phyloP scores from a whole-genome alignment of 257 asterid genomes.

The Eucommia ulmoides region DNA sequence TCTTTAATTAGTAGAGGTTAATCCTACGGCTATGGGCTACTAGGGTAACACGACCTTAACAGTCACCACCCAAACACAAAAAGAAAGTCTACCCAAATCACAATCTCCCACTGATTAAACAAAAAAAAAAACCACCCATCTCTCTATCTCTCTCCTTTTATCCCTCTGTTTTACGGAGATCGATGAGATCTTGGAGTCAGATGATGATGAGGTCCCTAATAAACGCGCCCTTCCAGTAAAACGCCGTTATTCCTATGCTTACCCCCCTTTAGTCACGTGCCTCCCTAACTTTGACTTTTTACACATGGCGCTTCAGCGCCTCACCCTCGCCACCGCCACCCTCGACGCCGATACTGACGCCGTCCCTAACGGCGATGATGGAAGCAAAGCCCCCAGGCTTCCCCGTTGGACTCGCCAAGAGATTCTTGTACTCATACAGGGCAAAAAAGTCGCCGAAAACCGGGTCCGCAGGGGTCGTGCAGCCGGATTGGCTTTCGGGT shows the following conservation, averaged over 20 bases:
- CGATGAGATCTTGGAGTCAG: not conserved
- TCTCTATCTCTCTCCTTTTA: not conserved
- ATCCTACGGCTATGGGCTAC: no score
- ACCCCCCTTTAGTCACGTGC: slow-evolving; percentile 32
- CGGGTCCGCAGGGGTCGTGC: slow-evolving; percentile 57
- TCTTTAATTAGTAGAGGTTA: no score
- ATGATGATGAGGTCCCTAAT: not conserved
- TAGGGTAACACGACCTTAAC: no score
- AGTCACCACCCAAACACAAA: no score
- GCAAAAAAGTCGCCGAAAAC: slow-evolving; percentile 64
- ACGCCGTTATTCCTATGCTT: slow-evolving; percentile 35
- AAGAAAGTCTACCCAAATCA: no score
- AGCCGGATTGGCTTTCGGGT: slow-evolving; percentile 46
- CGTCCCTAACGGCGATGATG: slow-evolving; percentile 30
- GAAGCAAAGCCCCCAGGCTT: slow-evolving; percentile 41
- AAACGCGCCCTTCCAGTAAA: slow-evolving; percentile 19
- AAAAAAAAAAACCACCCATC: not conserved
- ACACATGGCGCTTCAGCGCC: slow-evolving; percentile 60
- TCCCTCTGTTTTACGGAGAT: not conserved
- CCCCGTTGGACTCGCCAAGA: slow-evolving; percentile 96
- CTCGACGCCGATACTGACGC: slow-evolving; percentile 36
- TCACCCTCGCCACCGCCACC: slow-evolving; percentile 37
- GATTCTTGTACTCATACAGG: slow-evolving; percentile 76
- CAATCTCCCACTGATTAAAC: not conserved
- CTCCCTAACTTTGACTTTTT: no score